These are phyloP conservation scores for Ascochyta pisi DNA, from an alignment of 2,329 filamentous ascomycete genomes.

Conservation along the genomic window DNA sequence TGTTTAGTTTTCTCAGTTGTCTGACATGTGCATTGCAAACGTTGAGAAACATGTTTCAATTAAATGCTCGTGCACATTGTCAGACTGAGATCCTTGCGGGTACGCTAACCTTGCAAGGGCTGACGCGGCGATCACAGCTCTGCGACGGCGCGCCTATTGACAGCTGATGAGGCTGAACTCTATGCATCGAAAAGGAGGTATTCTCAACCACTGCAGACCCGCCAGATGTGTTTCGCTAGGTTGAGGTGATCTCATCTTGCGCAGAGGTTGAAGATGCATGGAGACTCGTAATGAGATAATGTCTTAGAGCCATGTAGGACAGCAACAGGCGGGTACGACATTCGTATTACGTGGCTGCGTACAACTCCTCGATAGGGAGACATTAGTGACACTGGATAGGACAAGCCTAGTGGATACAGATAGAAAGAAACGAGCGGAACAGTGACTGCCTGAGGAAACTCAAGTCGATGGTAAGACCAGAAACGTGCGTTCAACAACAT, in stretches of 20 bases:
- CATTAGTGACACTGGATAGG: background rate
- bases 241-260: background rate
- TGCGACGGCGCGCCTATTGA: conserved; percentile 6
- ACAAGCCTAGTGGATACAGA: background rate
- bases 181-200: conserved; percentile 10
- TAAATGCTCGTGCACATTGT: background rate
- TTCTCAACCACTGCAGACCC: background rate
- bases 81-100: background rate
- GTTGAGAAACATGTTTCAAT: background rate
- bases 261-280: background rate
- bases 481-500: background rate
- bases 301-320: background rate
- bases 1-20: background rate
- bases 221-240: background rate
- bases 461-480: background rate
- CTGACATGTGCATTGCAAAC: background rate
- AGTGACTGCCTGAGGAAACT: background rate
- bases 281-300: background rate
- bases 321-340: background rate
- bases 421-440: background rate
- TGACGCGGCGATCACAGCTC: conserved; percentile 1
- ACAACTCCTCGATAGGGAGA: background rate
- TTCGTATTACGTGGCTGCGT: background rate
- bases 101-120: conserved; percentile 5
- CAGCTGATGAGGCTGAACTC: conserved; percentile 7